Conservation (phyloP, 495 filamentous ascomycete species). For the Hypoxylon perforatum region DNA sequence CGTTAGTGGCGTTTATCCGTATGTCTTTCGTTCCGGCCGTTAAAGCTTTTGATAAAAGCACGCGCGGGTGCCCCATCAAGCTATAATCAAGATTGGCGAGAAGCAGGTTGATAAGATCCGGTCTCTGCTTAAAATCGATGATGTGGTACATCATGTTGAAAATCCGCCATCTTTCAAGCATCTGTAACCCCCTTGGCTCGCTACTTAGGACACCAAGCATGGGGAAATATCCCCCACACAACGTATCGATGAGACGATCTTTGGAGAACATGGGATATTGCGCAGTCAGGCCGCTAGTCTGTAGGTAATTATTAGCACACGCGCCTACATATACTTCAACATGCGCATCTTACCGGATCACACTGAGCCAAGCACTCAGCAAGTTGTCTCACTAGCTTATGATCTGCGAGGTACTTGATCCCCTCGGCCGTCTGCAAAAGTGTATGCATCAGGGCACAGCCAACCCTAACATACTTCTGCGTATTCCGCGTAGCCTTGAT, state of each 20-base stretch:
- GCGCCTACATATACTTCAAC: background rate
- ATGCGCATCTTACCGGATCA: slow-evolving; percentile 65
- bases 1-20: slow-evolving; percentile 84
- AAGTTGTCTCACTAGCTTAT: slow-evolving; percentile 91
- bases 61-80: slow-evolving; percentile 83
- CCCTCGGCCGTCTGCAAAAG: slow-evolving; percentile 87
- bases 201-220: slow-evolving; percentile 88
- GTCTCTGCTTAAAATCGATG: slow-evolving; percentile 86
- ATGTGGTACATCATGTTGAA: slow-evolving; percentile 99
- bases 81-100: slow-evolving; percentile 92
- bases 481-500: slow-evolving; percentile 87
- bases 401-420: slow-evolving; percentile 83
- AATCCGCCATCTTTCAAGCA: slow-evolving; percentile 96
- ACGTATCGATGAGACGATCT: slow-evolving; percentile 81
- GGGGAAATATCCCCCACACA: slow-evolving; percentile 92
- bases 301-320: slow-evolving; percentile 33
- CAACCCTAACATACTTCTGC: slow-evolving; percentile 91
- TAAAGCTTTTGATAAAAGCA: slow-evolving; percentile 91
- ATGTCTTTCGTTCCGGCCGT: slow-evolving; percentile 92
- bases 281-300: slow-evolving; percentile 90
- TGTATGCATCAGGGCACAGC: slow-evolving; percentile 86
- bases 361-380: slow-evolving; percentile 95
- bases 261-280: slow-evolving; percentile 86
- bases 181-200: slow-evolving; percentile 81
- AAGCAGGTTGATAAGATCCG: slow-evolving; percentile 88